phyloP scores from a whole-genome alignment of 2,329 filamentous ascomycete genomes.

The Penicillium sp. region DNA sequence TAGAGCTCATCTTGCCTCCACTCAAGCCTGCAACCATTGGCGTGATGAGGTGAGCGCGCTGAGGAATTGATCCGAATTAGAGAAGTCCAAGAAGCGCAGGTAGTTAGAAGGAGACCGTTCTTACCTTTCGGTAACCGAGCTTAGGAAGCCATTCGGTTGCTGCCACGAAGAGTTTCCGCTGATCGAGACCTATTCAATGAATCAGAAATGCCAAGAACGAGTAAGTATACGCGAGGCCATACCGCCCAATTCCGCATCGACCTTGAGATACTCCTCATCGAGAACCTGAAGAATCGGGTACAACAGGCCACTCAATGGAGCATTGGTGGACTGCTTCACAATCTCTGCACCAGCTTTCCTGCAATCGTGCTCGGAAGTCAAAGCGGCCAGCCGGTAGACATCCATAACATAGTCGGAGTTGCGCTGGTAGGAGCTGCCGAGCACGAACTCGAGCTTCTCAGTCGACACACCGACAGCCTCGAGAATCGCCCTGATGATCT shows the following conservation, averaged over 20 bases:
- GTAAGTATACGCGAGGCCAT: constrained; percentile 35
- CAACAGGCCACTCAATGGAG: constrained; percentile 63
- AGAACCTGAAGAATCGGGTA: constrained; percentile 84
- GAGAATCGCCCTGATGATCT: constrained; percentile 72
- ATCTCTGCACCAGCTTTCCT: constrained; percentile 91
- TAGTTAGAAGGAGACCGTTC: not conserved
- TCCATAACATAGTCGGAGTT: constrained; percentile 78
- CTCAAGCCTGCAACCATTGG: constrained; percentile 86
- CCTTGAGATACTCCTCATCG: constrained; percentile 81
- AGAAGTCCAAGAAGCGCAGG: not conserved
- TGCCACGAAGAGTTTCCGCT: constrained; percentile 45
- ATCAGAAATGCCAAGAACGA: not conserved
- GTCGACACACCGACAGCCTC: constrained; percentile 77
- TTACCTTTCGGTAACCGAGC: constrained; percentile 74
- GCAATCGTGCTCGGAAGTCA: constrained; percentile 67
- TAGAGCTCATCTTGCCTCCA: constrained; percentile 85
- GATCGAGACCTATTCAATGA: constrained; percentile 18
- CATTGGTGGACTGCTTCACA: constrained; percentile 85
- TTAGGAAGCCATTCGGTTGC: constrained; percentile 84
- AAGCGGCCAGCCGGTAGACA: constrained; percentile 71
- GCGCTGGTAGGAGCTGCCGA: constrained; percentile 78
- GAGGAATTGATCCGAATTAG: not conserved
- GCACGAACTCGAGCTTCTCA: constrained; percentile 77
- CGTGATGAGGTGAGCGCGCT: constrained; percentile 72
- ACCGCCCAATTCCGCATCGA: constrained; percentile 86